Conservation (phyloP, 78 protist genomes). For the Neovahlkampfia damariscottae region DNA sequence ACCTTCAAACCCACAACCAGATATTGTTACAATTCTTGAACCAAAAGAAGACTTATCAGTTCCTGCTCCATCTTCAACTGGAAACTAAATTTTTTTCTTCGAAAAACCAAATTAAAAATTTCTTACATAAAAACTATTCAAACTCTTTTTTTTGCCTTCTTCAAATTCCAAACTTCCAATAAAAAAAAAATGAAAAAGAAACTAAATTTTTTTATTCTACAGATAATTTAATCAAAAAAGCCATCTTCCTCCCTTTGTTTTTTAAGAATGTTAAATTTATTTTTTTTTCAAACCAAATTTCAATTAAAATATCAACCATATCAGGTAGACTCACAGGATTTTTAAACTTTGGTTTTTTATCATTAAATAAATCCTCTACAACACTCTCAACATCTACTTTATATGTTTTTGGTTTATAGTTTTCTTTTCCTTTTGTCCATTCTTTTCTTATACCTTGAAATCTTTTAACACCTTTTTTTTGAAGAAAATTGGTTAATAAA, state of each 20-base stretch:
- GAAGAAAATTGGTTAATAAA: no score
- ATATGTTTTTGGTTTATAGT: background rate
- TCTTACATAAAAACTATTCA: background rate
- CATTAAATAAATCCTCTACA: background rate
- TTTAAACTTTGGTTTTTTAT: background rate
- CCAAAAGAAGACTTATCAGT: no score
- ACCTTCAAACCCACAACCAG: constrained; percentile 70
- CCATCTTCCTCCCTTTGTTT: background rate
- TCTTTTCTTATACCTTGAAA: background rate
- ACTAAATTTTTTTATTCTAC: background rate
- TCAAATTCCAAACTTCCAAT: no score
- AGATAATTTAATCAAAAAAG: background rate
- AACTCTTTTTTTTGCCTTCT: no score
- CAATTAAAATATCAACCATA: background rate
- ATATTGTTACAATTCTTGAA: constrained; percentile 59
- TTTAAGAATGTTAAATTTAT: no score
- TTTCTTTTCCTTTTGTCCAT: background rate
- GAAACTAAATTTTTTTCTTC: no score
- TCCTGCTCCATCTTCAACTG: no score
- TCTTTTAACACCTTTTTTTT: background rate
- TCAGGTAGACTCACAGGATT: background rate
- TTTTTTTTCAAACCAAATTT: no score
- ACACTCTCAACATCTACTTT: background rate
- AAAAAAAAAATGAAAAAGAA: background rate
- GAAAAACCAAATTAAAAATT: background rate